Conservation (phyloP, 371 early-diverging fungal species). For the Apophysomyces ossiformis region DNA sequence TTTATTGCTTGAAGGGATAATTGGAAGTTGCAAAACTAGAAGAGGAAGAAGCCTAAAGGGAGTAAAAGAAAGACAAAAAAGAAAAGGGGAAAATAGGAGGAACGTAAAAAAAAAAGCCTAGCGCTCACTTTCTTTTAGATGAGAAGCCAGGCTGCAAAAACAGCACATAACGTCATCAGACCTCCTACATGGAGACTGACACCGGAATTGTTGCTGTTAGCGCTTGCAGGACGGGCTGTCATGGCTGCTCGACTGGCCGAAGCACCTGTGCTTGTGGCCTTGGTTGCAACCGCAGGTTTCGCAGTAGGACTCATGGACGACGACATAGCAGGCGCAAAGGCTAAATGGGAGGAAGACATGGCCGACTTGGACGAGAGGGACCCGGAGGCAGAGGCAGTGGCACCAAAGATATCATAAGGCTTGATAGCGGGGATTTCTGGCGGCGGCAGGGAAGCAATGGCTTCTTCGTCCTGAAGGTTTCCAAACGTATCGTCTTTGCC, state of each 20-base stretch:
- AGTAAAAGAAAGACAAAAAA: background rate
- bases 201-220: background rate
- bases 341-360: constrained; percentile 5
- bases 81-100: background rate
- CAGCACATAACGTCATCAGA: constrained; percentile 21
- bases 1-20: too few species aligned
- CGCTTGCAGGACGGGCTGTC: background rate
- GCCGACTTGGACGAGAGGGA: background rate
- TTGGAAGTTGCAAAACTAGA: background rate
- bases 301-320: constrained; percentile 2
- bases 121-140: constrained; percentile 2
- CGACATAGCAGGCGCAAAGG: constrained; percentile 9
- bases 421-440: constrained; percentile 11
- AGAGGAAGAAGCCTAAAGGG: background rate
- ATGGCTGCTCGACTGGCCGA: background rate
- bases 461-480: background rate
- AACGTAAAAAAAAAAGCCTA: background rate
- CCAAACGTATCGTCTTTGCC: constrained; percentile 5
- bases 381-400: constrained; percentile 16
- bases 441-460: constrained; percentile 10
- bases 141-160: constrained; percentile 24
- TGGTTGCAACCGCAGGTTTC: constrained; percentile 10
- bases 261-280: constrained; percentile 2
- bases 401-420: constrained; percentile 12
- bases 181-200: constrained; percentile 21